Conservation (phyloP, 2,329 filamentous ascomycete species). For the Aspergillus ibericus region DNA sequence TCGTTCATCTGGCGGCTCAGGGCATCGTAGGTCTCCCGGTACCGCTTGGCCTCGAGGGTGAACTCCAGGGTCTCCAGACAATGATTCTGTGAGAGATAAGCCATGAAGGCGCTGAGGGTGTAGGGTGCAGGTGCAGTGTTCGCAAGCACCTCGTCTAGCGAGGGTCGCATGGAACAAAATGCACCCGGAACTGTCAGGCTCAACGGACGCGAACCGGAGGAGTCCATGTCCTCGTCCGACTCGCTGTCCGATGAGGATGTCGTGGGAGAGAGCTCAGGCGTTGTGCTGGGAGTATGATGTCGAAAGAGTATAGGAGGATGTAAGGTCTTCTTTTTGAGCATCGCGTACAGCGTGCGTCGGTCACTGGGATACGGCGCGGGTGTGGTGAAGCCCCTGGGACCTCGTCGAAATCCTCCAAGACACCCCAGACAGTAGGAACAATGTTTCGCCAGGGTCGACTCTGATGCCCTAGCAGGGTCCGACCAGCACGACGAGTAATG, state of each 20-base stretch:
- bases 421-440: not conserved
- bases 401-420: constrained; percentile 9
- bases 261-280: constrained; percentile 47
- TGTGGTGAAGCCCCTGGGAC: constrained; percentile 16
- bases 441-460: not conserved
- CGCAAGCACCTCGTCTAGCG: constrained; percentile 81
- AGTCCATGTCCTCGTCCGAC: constrained; percentile 48
- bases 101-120: constrained; percentile 91
- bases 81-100: constrained; percentile 94
- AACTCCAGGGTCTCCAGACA: constrained; percentile 96
- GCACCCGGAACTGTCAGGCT: constrained; percentile 43
- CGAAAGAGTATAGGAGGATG: constrained; percentile 37
- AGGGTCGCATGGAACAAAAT: constrained; percentile 59
- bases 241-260: constrained; percentile 44
- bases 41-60: constrained; percentile 88
- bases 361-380: constrained; percentile 12
- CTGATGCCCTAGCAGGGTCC: not conserved
- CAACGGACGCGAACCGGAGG: constrained; percentile 42
- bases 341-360: constrained; percentile 35
- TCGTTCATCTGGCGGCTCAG: constrained; percentile 54
- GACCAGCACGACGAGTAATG: not conserved
- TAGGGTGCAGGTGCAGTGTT: constrained; percentile 85
- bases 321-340: constrained; percentile 41
- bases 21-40: constrained; percentile 66
- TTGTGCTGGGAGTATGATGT: constrained; percentile 44